Conservation (phyloP, 441 rosid genomes). For the Geranium incanum region DNA sequence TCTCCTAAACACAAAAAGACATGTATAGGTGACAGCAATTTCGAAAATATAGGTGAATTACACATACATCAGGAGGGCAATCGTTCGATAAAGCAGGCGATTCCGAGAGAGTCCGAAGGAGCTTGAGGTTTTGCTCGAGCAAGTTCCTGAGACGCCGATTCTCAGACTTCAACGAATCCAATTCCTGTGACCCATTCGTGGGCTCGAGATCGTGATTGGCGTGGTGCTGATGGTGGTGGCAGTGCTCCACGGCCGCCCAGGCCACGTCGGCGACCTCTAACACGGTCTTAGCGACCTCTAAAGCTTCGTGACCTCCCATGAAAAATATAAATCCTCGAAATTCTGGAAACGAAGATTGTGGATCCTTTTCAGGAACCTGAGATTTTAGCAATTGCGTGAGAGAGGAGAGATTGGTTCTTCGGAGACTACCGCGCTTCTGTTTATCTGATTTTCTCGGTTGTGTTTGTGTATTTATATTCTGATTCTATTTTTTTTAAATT, state of each 20-base stretch:
- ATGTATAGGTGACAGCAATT: too few relatives aligned
- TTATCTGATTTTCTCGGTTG: background rate
- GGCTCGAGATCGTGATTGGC: constrained; percentile 24
- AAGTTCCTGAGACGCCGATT: constrained; percentile 49
- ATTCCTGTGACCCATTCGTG: constrained; percentile 18
- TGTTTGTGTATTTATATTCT: background rate
- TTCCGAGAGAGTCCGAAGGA: constrained; percentile 61
- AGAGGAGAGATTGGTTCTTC: background rate
- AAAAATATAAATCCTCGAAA: background rate
- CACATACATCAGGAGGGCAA: constrained; percentile 76
- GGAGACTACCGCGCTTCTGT: background rate
- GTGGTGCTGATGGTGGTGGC: constrained; percentile 42
- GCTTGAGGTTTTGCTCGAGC: constrained; percentile 65
- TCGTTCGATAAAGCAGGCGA: constrained; percentile 50
- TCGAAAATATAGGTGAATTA: background rate
- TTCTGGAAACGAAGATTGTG: background rate
- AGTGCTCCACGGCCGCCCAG: constrained; percentile 66
- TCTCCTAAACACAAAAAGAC: too few relatives aligned
- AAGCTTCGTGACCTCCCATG: constrained; percentile 60
- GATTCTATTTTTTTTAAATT: too few relatives aligned
- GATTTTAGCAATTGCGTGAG: background rate
- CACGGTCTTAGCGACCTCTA: constrained; percentile 85
- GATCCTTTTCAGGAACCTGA: background rate
- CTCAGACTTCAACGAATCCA: constrained; percentile 49
- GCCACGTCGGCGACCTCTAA: constrained; percentile 88